Percentiles rank a stretch among this genome's conserved stretches.
phyloP scores from a whole-genome alignment of 129 eudicot species.

The Dittrichia graveolens region DNA sequence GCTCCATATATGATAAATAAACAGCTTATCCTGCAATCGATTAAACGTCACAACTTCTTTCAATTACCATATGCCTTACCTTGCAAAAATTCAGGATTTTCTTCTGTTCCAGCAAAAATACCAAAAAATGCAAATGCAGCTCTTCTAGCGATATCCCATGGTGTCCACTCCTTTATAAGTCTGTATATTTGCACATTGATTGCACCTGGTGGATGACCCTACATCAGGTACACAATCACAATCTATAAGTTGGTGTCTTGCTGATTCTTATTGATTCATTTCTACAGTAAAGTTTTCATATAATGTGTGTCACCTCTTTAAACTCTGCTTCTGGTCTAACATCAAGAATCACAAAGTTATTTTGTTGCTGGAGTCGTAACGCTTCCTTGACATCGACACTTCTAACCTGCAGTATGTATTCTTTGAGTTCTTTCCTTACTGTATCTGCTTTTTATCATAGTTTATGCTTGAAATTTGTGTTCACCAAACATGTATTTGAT shows the following conservation, averaged over 20 bases:
- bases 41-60: neutral
- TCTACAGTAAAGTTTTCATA: neutral
- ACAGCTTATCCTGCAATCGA: conserved; percentile 8
- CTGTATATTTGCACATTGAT: conserved; percentile 91
- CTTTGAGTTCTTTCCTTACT: neutral
- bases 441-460: neutral
- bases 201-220: conserved; percentile 97
- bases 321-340: conserved; percentile 98
- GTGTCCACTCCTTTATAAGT: conserved; percentile 99
- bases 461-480: neutral
- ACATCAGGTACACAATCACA: conserved; percentile 10
- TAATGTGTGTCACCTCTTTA: conserved; percentile 60
- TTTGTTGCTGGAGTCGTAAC: conserved; percentile 75
- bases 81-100: conserved; percentile 88
- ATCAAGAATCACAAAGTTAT: conserved; percentile 92
- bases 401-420: conserved; percentile 62
- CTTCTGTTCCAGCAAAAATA: conserved; percentile 96
- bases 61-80: conserved; percentile 39
- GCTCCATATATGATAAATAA: conserved; percentile 21
- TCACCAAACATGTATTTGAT: neutral
- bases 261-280: neutral
- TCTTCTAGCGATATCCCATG: conserved; percentile 98
- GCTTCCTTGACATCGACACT: conserved; percentile 97
- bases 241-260: neutral
- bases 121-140: conserved; percentile 98